Evolutionary conservation across 495 filamentous ascomycete species (phyloP), one percentile per base, ranked within the genome.

Genomic region (Pyrenula aspistea): DNA sequence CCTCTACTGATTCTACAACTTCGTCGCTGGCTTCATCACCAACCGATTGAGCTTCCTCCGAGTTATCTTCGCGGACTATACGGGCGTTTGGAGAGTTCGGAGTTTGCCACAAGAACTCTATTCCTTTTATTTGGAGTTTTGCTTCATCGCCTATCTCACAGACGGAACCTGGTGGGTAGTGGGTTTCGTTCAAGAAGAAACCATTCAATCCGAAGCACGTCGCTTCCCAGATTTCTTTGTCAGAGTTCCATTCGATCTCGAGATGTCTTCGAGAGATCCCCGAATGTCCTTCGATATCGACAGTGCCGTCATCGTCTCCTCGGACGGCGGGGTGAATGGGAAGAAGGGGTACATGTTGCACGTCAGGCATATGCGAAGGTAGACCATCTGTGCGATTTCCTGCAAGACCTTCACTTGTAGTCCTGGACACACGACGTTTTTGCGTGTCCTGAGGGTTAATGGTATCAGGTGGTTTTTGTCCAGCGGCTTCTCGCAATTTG

Each of bases 191-290:
- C 52, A 88, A 81, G 59, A 92, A 95, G 25, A 87, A 85, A 25
- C 90, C 90, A 65, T 96, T 96, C 61, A 84, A 81, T 54, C 92
- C 90, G 8, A 52, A 52, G 20, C 50, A 52, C 31, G 8, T 8
- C 8, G 31, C 31, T 64, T 94, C 85, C 58, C 91, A 98, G 12
- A 84, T 67, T 55, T 83, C 78, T 59, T 78, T 79, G 21, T 83
- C 77, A 58, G 83, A 83, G 62, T 92, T 91, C 67, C 88, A 97
- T 12, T 81, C 69, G 55, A 98, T 91, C 63, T 83, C 85, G 36
- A 91, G 80, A 67, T 98, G 93, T 64, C 86, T 77, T 47, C 92
- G 80, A 3, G 91, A 96, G 36, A 97, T 96, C 12, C 74, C 73
- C 55, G 78, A 80, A 49, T 82, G 73, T 2, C 76, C 74, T 1